phyloP scores from a whole-genome alignment of 257 asterid genomes.

The Solanum bulbocastanum region DNA sequence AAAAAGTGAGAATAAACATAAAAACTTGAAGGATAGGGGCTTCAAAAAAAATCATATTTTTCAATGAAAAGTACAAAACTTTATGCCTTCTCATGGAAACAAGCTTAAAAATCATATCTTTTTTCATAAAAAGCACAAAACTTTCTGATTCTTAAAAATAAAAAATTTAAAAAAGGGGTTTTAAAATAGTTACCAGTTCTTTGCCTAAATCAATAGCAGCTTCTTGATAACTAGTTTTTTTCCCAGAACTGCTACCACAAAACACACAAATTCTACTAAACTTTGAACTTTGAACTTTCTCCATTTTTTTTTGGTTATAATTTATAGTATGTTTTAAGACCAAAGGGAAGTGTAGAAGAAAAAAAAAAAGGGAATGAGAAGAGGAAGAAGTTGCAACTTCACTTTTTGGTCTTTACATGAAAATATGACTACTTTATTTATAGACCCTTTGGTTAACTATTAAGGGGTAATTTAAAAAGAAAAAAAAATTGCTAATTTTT shows the following conservation, averaged over 20 bases:
- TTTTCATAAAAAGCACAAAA: neutral
- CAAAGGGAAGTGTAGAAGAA: neutral
- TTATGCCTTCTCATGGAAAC: neutral
- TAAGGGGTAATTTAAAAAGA: neutral
- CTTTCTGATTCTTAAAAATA: neutral
- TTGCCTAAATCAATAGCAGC: constrained; percentile 80
- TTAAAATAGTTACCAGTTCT: constrained; percentile 41
- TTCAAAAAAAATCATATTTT: neutral
- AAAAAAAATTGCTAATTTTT: neutral
- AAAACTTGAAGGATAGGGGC: neutral
- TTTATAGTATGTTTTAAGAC: neutral
- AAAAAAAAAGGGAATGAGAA: constrained; percentile 1
- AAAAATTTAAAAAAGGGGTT: neutral
- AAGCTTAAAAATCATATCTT: neutral
- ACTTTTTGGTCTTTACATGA: neutral
- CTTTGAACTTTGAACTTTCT: constrained; percentile 36
- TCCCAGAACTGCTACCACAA: constrained; percentile 88
- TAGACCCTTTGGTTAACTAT: neutral
- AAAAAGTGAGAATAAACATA: too few species aligned
- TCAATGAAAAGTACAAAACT: neutral
- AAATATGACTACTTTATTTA: neutral
- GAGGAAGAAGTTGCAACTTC: neutral
- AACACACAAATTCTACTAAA: constrained; percentile 76
- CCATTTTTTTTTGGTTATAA: constrained; percentile 22
- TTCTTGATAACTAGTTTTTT: constrained; percentile 68